Base-by-base conservation (phyloP, 2,329 filamentous ascomycete genomes). In the Fusarium drepaniforme region DNA sequence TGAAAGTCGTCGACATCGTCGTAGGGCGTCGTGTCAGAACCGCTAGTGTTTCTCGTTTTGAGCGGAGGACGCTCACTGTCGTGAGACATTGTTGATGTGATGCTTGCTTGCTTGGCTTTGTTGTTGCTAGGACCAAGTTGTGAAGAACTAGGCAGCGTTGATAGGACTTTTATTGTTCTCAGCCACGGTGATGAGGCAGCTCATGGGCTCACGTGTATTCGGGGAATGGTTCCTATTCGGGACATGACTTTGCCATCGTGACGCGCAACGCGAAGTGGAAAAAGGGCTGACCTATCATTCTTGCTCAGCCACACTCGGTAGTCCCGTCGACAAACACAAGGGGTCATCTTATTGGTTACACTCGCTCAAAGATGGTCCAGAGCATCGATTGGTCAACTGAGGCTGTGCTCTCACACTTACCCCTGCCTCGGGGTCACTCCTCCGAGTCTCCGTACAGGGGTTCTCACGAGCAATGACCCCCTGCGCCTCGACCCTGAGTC, bases 221-320 rank as follows among this genome's bases (percentile, higher is more conserved):
- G 57, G 25, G 35, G 35, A 58, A 35, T 23, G 30, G 56, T 58
- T 18, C 33, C 30, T 25, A 38, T 37, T 23, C 30, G 35, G 33
- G 33, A 28, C 40, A 15, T 9, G 56, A 23, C 23, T 58, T 58
- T 37, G 56, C 56, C 56, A 23, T 33, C 35, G 57, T 59, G 57
- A 59, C 57, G 57, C 57, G 37, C 37, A 38, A 38, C 33, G 21
- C 51, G n/a, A 59, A 59, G 35, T 59, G 57, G 57, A 59, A 59
- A 59, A 59, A 59, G 33, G 57, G 37, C 51, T 59, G 9, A 37
- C 57, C 57, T 59, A 40, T 59, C 57, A 59, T 59, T 37, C 23
- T 25, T 40, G 57, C 57, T 59, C 37, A 37, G 57, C 57, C 57
- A 59, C 57, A 38, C 23, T 59, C 57, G 23, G 35, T 30, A 7